A percentile compares a stretch with the other conserved stretches of the same genome.
phyloP scores from a whole-genome alignment of 2,329 filamentous ascomycete species.

The Nannizziopsis arthrosporioides region DNA sequence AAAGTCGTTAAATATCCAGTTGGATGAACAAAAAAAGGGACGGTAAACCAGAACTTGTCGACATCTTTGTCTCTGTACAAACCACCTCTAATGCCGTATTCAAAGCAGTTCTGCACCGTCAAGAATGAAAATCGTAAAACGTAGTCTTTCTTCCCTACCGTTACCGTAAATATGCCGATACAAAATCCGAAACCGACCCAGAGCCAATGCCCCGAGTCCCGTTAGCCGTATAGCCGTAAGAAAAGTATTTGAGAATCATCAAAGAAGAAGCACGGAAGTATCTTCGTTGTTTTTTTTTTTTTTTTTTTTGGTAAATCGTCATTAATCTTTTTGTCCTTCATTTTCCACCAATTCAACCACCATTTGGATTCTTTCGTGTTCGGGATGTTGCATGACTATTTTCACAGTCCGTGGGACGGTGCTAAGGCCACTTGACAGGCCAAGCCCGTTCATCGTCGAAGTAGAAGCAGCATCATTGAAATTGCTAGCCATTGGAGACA shows the following conservation, averaged over 20 bases:
- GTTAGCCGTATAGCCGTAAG: too few species aligned
- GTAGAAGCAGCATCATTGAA: conserved; percentile 17
- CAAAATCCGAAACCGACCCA: too few species aligned
- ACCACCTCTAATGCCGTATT: too few species aligned
- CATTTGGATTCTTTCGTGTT: conserved; percentile 70
- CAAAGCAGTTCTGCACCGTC: too few species aligned
- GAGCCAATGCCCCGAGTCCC: too few species aligned
- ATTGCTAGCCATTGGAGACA: conserved; percentile 21
- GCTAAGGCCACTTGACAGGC: conserved; percentile 23
- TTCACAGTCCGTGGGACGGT: conserved; percentile 63
- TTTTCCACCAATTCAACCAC: conserved; percentile 88
- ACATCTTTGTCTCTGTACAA: too few species aligned
- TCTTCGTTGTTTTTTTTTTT: background rate
- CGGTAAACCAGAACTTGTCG: too few species aligned
- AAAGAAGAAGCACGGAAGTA: background rate
- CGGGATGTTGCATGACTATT: conserved; percentile 88
- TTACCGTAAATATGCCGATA: too few species aligned
- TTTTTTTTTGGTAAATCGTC: background rate
- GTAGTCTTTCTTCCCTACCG: too few species aligned
- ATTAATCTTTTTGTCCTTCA: conserved; percentile 56
- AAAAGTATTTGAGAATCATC: background rate
- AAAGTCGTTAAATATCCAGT: too few species aligned
- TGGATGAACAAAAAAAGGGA: too few species aligned
- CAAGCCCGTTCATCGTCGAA: conserved; percentile 25
- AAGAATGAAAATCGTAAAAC: too few species aligned